A percentile compares a stretch with the other conserved stretches of the same genome.
Conservation (phyloP, 176 grass and related monocot genomes). For the Coix lacrymajobi region DNA sequence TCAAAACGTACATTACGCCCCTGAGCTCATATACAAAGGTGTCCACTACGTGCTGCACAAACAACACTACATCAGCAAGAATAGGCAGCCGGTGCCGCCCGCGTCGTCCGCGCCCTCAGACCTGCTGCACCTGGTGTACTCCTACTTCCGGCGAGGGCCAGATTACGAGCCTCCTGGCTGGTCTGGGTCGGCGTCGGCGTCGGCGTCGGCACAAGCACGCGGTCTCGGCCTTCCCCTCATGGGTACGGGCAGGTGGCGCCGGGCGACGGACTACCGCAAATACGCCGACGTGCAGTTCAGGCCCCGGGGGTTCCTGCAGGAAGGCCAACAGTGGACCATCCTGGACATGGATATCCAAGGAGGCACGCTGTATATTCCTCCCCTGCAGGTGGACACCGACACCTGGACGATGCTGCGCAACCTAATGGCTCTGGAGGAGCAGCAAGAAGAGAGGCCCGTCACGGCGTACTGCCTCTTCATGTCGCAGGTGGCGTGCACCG, state of each 20-base stretch:
- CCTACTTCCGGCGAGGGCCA: background rate
- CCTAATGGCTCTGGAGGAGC: no score
- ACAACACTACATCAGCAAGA: background rate
- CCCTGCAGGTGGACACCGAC: no score
- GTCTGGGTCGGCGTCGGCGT: no score
- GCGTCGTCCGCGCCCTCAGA: background rate
- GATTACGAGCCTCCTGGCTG: no score
- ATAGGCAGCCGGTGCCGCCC: background rate
- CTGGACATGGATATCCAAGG: no score
- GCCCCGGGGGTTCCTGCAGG: background rate
- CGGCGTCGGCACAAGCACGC: background rate
- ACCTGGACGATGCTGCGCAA: no score
- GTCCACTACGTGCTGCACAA: background rate
- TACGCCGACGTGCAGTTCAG: background rate
- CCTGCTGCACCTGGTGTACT: slow-evolving; percentile 1
- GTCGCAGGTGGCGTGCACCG: no score
- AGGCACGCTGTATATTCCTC: no score
- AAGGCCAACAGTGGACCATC: background rate
- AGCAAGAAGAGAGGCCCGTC: no score
- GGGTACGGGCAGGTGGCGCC: background rate
- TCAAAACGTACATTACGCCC: background rate
- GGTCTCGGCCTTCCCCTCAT: no score
- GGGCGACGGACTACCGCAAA: slow-evolving; percentile 2
- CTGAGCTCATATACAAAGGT: background rate
- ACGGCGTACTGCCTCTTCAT: no score